Conservation (phyloP, 768 basidiomycete genomes). For the Naganishia onofrii region DNA sequence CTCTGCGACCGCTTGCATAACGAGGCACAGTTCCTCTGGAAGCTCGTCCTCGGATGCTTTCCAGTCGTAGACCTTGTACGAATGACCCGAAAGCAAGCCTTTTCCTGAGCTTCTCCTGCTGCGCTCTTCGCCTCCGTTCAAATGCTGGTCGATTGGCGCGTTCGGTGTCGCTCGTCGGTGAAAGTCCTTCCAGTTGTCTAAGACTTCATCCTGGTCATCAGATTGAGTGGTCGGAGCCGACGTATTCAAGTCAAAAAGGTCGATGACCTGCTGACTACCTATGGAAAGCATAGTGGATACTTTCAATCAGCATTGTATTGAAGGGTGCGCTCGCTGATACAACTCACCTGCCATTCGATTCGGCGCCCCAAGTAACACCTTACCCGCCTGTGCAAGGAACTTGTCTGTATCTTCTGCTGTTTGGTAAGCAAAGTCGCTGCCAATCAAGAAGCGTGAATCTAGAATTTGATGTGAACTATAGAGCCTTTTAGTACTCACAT, state of each 20-base stretch:
- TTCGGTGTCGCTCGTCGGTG: conserved; percentile 16
- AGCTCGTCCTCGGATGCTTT: not conserved
- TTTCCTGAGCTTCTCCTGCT: not conserved
- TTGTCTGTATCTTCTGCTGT: conserved; percentile 10
- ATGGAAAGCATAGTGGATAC: not conserved
- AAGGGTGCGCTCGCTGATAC: not conserved
- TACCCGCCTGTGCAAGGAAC: conserved; percentile 22
- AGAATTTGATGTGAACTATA: too few relatives aligned
- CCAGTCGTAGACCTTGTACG: conserved; percentile 17
- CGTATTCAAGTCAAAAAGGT: conserved; percentile 2
- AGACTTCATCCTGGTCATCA: not conserved
- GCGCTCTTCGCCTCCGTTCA: not conserved
- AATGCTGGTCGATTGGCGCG: not conserved
- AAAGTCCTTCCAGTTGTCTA: conserved; percentile 7
- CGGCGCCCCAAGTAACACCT: conserved; percentile 12
- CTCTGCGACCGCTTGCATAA: not conserved
- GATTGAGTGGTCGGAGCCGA: too few relatives aligned
- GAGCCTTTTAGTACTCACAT: not conserved
- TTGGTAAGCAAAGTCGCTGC: conserved; percentile 23
- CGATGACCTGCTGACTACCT: conserved; percentile 2
- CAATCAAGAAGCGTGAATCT: not conserved
- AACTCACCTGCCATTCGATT: conserved; percentile 8
- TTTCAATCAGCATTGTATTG: not conserved
- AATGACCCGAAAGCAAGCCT: not conserved
- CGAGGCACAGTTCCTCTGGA: conserved; percentile 6